phyloP scores from a whole-genome alignment of 163 green algal genomes.

The Chlorella variabilis region DNA sequence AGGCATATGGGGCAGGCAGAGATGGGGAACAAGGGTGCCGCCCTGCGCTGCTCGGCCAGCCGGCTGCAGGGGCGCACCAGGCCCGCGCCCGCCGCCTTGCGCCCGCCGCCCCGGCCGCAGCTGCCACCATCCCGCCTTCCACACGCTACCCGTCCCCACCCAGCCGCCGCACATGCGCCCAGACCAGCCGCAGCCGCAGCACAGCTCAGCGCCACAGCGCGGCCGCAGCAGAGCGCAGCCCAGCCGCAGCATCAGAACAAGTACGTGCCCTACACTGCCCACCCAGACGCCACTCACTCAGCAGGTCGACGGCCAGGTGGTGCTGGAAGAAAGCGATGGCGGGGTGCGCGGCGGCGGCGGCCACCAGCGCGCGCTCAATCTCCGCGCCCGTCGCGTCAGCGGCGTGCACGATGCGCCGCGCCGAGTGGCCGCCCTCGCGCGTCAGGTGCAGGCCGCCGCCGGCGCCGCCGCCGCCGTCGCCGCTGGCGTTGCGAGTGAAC shows the following conservation, averaged over 20 bases:
- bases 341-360: slow-evolving; percentile 62
- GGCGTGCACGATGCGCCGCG: slow-evolving; percentile 95
- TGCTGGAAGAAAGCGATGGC: slow-evolving; percentile 95
- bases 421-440: slow-evolving; percentile 94
- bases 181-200: not conserved
- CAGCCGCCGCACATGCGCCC: too few species aligned
- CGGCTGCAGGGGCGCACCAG: too few species aligned
- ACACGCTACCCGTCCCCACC: too few species aligned
- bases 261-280: too few species aligned
- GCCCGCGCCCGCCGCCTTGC: too few species aligned
- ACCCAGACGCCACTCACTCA: slow-evolving; percentile 56
- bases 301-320: slow-evolving; percentile 89
- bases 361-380: slow-evolving; percentile 94
- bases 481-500: too few species aligned
- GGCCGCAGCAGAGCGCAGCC: not conserved
- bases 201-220: not conserved
- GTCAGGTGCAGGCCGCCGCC: slow-evolving; percentile 89
- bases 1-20: not conserved
- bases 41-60: too few species aligned
- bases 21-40: too few species aligned
- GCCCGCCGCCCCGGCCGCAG: too few species aligned
- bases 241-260: too few species aligned
- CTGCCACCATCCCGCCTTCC: too few species aligned
- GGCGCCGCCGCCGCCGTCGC: too few species aligned
- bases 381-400: slow-evolving; percentile 93